A percentile compares a stretch with the other conserved stretches of the same genome.
phyloP scores from a whole-genome alignment of 192 early-diverging fungal species.

The Phycomyces nitens region DNA sequence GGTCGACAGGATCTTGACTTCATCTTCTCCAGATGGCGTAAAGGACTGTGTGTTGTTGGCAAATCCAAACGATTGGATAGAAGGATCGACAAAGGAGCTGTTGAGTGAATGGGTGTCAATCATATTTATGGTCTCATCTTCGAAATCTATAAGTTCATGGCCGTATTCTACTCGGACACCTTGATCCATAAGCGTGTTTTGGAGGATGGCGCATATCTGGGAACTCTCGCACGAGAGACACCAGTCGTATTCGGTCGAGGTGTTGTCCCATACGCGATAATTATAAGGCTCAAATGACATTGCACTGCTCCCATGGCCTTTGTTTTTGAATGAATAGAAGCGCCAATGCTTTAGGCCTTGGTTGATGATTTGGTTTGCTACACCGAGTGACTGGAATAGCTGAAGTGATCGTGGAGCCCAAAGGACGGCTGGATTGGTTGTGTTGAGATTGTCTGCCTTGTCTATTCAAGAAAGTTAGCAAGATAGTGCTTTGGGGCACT shows the following conservation, averaged over 20 bases:
- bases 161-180: constrained; percentile 19
- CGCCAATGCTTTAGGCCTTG: constrained; percentile 16
- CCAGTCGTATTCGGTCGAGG: constrained; percentile 21
- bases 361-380: constrained; percentile 3
- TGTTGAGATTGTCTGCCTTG: constrained; percentile 7
- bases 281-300: constrained; percentile 4
- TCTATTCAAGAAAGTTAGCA: too few species aligned
- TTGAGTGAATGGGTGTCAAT: too few species aligned
- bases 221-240: constrained; percentile 14
- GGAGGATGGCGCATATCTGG: constrained; percentile 12
- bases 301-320: constrained; percentile 7
- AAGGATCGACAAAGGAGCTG: too few species aligned
- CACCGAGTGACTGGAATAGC: constrained; percentile 8
- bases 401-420: constrained; percentile 20
- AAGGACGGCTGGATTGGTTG: constrained; percentile 7
- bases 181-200: constrained; percentile 3
- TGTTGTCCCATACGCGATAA: constrained; percentile 23
- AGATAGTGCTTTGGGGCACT: too few species aligned
- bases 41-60: too few species aligned
- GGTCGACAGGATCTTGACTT: too few species aligned
- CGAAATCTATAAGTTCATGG: constrained; percentile 7
- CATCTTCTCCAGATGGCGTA: too few species aligned
- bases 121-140: not conserved
- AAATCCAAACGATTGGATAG: too few species aligned
- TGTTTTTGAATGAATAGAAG: constrained; percentile 7